Percentiles rank a stretch among this genome's conserved stretches.
Evolutionary conservation across 176 grass and related monocot genomes (phyloP).

Genomic region (Hordeum marinum): DNA sequence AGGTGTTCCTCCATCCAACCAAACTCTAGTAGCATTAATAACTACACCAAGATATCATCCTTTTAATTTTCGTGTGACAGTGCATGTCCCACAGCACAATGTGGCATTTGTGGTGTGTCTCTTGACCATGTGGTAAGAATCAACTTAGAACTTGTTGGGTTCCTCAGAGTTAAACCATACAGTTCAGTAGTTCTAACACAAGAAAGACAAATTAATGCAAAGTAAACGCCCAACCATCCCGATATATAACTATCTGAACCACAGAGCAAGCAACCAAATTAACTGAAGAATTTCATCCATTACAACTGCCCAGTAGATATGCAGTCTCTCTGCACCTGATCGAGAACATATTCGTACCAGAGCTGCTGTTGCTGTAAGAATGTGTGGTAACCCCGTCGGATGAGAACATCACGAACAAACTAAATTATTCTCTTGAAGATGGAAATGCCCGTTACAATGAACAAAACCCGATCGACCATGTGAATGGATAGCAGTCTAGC

Average conservation of each 20-base stretch:
- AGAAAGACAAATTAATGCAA: background rate
- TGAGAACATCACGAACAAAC: background rate
- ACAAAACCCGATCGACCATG: background rate
- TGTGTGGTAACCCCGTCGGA: background rate
- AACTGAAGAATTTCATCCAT: background rate
- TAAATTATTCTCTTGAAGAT: background rate
- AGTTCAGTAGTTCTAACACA: background rate
- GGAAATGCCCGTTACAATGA: background rate
- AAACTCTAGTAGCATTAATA: background rate
- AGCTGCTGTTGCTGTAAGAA: background rate
- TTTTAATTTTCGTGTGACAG: background rate
- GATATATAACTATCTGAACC: background rate
- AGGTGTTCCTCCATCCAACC: background rate
- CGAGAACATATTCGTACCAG: background rate
- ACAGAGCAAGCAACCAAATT: background rate
- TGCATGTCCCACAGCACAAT: background rate
- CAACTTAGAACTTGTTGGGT: background rate
- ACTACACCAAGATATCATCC: background rate
- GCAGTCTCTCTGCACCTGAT: background rate
- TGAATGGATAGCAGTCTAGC: background rate
- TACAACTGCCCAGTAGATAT: background rate
- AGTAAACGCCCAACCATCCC: slow-evolving; percentile 1
- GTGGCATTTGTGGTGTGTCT: background rate
- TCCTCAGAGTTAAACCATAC: background rate
- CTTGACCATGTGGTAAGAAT: background rate